phyloP scores from a whole-genome alignment of 345 rosid species.

The Bretschneidera sinensis region DNA sequence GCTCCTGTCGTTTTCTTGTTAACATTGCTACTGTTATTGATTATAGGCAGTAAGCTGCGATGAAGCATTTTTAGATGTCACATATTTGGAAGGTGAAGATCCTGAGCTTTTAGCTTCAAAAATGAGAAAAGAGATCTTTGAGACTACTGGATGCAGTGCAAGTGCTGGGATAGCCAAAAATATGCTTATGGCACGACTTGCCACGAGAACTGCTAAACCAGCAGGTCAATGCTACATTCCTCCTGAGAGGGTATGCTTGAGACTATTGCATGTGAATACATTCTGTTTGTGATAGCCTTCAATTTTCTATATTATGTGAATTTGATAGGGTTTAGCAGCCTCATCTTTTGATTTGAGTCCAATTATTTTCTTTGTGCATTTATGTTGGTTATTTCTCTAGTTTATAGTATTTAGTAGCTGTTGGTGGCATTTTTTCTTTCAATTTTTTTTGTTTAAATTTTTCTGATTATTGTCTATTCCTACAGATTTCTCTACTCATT shows the following conservation, averaged over 20 bases:
- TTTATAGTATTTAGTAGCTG: too few relatives aligned
- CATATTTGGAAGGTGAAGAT: conserved; percentile 45
- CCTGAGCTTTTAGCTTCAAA: conserved; percentile 57
- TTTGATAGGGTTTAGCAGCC: neutral
- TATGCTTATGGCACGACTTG: conserved; percentile 96
- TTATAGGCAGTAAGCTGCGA: conserved; percentile 90
- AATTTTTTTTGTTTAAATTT: too few relatives aligned
- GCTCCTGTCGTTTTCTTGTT: conserved; percentile 12
- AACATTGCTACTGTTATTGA: conserved; percentile 15
- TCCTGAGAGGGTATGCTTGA: conserved; percentile 44
- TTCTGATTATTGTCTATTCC: too few relatives aligned
- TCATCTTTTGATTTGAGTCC: neutral
- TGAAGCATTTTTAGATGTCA: conserved; percentile 88
- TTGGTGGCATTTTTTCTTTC: too few relatives aligned
- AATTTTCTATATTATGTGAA: neutral
- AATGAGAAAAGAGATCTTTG: conserved; percentile 72
- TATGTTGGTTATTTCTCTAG: too few relatives aligned
- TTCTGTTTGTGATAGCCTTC: too few relatives aligned
- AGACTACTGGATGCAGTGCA: conserved; percentile 82
- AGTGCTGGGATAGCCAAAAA: conserved; percentile 84
- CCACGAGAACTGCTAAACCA: conserved; percentile 90
- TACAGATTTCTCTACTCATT: too few relatives aligned
- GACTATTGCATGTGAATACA: too few relatives aligned
- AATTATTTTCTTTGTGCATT: neutral
- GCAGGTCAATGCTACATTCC: conserved; percentile 78